Conservation (phyloP, 108 stramenopile species). For the Asterionellopsis glacialis region DNA sequence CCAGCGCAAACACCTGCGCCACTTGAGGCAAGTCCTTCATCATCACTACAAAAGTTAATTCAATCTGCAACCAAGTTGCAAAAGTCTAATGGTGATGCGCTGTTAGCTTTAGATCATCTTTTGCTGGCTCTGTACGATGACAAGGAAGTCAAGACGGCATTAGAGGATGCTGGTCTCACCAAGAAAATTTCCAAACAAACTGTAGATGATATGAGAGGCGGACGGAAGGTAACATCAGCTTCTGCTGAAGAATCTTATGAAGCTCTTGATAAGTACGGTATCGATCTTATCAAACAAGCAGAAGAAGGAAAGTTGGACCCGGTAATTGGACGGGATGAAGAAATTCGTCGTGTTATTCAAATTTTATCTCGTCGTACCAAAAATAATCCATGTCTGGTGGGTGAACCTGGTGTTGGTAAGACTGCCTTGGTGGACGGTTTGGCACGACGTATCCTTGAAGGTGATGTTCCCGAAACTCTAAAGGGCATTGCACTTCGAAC, state of each 20-base stretch:
- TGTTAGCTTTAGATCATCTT: constrained; percentile 75
- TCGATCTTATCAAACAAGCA: constrained; percentile 77
- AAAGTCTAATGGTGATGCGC: constrained; percentile 72
- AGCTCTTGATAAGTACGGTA: constrained; percentile 66
- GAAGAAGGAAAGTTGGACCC: constrained; percentile 94
- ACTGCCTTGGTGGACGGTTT: constrained; percentile 96
- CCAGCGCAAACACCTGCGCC: constrained; percentile 80
- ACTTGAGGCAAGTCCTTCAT: constrained; percentile 52
- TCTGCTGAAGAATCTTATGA: constrained; percentile 69
- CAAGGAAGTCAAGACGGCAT: constrained; percentile 31
- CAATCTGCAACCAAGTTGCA: constrained; percentile 57
- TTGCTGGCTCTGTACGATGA: constrained; percentile 70
- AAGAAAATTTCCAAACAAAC: constrained; percentile 55
- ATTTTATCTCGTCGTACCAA: constrained; percentile 95
- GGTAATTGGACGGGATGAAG: constrained; percentile 96
- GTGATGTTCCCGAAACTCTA: constrained; percentile 92
- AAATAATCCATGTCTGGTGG: constrained; percentile 93
- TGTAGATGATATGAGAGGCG: constrained; percentile 63
- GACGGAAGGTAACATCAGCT: constrained; percentile 58
- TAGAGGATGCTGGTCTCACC: constrained; percentile 50
- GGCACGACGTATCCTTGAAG: constrained; percentile 89
- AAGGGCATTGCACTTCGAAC: constrained; percentile 82
- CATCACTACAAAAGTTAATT: constrained; percentile 44
- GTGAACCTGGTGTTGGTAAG: constrained; percentile 95
- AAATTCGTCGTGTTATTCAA: constrained; percentile 88